Evolutionary conservation across 306 rosid species (phyloP).

Genomic region (Trifolium dubium): DNA sequence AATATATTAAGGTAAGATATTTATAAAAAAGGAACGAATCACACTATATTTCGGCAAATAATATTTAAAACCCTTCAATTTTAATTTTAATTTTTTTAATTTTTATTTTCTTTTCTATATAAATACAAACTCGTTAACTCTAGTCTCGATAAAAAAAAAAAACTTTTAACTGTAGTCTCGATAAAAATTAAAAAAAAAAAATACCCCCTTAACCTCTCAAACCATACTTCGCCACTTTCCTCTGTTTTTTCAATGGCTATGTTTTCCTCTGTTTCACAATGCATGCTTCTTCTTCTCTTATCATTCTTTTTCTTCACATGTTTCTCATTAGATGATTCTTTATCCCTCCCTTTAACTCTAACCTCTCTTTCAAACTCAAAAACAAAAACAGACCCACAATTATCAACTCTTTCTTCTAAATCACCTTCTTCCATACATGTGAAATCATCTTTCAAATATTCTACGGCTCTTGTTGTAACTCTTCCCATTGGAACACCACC

Average conservation of each 20-base stretch:
- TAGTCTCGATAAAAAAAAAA: too few species aligned
- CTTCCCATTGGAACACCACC: conserved; percentile 96
- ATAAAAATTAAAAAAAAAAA: too few species aligned
- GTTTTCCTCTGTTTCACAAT: conserved; percentile 38
- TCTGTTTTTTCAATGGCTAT: conserved; percentile 49
- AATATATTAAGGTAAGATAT: not conserved
- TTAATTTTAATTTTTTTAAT: not conserved
- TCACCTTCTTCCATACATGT: conserved; percentile 41
- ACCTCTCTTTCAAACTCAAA: conserved; percentile 14
- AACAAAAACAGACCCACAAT: not conserved
- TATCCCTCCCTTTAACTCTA: conserved; percentile 66
- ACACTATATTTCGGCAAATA: not conserved
- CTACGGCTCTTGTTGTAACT: conserved; percentile 70
- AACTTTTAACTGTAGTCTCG: too few species aligned
- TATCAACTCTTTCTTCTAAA: conserved; percentile 21
- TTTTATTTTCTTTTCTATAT: conserved; percentile 29
- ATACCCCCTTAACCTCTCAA: not conserved
- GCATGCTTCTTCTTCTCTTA: conserved; percentile 42
- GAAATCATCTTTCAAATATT: conserved; percentile 65
- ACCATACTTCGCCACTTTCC: conserved; percentile 25
- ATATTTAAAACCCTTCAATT: conserved; percentile 7
- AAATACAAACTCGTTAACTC: conserved; percentile 14
- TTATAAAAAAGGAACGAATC: not conserved
- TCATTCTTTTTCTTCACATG: conserved; percentile 24
- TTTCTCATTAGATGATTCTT: conserved; percentile 19